These are phyloP conservation scores for Nitzschia sp. DNA, from an alignment of 108 stramenopile genomes.

Conservation along the genomic window DNA sequence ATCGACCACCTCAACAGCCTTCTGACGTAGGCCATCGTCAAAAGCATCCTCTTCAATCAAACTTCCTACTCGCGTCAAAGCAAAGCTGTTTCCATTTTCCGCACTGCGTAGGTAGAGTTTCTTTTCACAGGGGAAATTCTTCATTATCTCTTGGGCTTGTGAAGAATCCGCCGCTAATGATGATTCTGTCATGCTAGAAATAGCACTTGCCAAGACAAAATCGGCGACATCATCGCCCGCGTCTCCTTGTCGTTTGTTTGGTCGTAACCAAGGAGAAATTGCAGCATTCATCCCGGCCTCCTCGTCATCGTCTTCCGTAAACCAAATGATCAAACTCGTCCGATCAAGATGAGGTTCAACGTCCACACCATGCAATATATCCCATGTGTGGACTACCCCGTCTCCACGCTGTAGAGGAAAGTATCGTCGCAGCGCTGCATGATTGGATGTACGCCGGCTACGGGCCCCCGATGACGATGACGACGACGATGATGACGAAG, in stretches of 20 bases:
- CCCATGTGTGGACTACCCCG: slow-evolving; percentile 71
- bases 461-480: not conserved
- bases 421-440: slow-evolving; percentile 56
- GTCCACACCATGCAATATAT: slow-evolving; percentile 78
- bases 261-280: not conserved
- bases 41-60: slow-evolving; percentile 36
- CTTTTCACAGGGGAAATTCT: slow-evolving; percentile 3
- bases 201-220: slow-evolving; percentile 68
- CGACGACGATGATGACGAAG: not conserved
- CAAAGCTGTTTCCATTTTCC: slow-evolving; percentile 53
- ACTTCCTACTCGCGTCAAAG: slow-evolving; percentile 55
- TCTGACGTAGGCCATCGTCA: slow-evolving; percentile 12
- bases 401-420: slow-evolving; percentile 63
- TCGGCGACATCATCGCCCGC: slow-evolving; percentile 51
- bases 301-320: slow-evolving; percentile 21
- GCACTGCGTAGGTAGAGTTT: slow-evolving; percentile 61
- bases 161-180: not conserved
- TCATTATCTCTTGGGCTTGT: not conserved
- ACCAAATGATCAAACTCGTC: slow-evolving; percentile 80
- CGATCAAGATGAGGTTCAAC: slow-evolving; percentile 55
- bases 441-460: slow-evolving; percentile 37
- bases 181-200: slow-evolving; percentile 23
- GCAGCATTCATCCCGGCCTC: slow-evolving; percentile 8
- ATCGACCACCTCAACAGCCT: not conserved
- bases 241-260: not conserved